Base-by-base conservation (phyloP, 2,329 filamentous ascomycete species). In the Cercospora sp. region DNA sequence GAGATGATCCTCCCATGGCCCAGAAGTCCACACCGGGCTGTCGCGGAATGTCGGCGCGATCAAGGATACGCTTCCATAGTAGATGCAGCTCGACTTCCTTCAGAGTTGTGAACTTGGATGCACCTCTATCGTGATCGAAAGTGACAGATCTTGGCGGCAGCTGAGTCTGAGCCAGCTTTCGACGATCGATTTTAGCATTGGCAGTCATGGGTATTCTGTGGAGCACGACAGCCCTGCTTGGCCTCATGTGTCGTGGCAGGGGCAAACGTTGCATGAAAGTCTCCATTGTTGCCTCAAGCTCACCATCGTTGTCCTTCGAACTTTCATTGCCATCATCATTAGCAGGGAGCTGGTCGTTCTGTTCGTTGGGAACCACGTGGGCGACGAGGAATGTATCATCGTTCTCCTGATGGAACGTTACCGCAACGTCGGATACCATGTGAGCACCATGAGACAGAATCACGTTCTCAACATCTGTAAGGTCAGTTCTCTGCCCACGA, bases 401-500 rank as follows among this genome's bases (percentile, higher is more conserved):
- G 8, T 75, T 65, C 20, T 67, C 16, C 51, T 64, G 51, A 48
- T 63, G 65, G 2, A 64, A 12, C 5, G 69, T 68, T 18, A 77
- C 73, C 1, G 77, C 69, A 10, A 77, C 75, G 1, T 78, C 72
- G 2, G 64, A 31, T 10, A 82, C 26, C 36, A 71, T 36, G 2
- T 75, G 73, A 2, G 68, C 60, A 0, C 77, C 71, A 18, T 69
- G 66, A 0, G 69, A 26, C 2, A 80, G 20, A 45, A 82, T 76
- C 10, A 66, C 68, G 3, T 66, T 65, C 60, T 80, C 80, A n/a
- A 86, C 78, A 6, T 87, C 85, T 3, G 75, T 71, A 0, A 87
- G 73, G 13, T 87, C 84, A 26, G 86, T 63, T 0, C 82, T 78
- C 2, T 82, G 62, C 0, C 83, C 83, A 1, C 78, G 75, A 1